Conservation (phyloP, 371 early-diverging fungal species). For the Smittium mucronatum region DNA sequence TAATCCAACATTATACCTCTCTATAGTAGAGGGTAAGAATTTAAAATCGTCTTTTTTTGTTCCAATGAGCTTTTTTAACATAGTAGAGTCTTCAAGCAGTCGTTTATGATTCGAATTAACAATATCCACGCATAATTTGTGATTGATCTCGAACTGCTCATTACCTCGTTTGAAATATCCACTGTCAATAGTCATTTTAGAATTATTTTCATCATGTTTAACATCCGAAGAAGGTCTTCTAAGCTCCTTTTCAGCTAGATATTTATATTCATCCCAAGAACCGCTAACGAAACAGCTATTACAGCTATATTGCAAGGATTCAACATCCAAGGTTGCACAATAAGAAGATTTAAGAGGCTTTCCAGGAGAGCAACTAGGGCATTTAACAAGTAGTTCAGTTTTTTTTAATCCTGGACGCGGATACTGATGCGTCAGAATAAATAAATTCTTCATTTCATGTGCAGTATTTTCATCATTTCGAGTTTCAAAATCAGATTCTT, state of each 20-base stretch:
- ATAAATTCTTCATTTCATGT: conserved; percentile 10
- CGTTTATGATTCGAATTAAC: neutral
- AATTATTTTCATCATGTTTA: too few relatives aligned
- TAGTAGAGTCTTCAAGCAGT: neutral
- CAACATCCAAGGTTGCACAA: conserved; percentile 28
- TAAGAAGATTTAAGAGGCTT: conserved; percentile 32
- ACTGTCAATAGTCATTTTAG: neutral
- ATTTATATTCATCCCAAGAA: conserved; percentile 29
- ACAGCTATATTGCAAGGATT: conserved; percentile 26
- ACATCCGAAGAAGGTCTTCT: neutral
- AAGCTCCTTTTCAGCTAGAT: conserved; percentile 19
- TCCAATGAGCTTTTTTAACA: conserved; percentile 20
- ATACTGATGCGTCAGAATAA: conserved; percentile 17
- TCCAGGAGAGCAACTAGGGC: conserved; percentile 32
- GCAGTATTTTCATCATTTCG: neutral
- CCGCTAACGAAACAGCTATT: conserved; percentile 32
- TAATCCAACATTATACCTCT: conserved; percentile 22
- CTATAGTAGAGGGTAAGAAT: conserved; percentile 19
- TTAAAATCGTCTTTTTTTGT: conserved; percentile 19
- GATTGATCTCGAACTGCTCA: neutral
- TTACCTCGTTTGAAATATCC: neutral
- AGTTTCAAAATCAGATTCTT: neutral
- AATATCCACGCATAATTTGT: neutral
- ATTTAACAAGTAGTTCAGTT: conserved; percentile 32
- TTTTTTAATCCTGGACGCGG: conserved; percentile 34